phyloP scores from a whole-genome alignment of 1,139 yeast genomes.

The Hansenula lynferdii region DNA sequence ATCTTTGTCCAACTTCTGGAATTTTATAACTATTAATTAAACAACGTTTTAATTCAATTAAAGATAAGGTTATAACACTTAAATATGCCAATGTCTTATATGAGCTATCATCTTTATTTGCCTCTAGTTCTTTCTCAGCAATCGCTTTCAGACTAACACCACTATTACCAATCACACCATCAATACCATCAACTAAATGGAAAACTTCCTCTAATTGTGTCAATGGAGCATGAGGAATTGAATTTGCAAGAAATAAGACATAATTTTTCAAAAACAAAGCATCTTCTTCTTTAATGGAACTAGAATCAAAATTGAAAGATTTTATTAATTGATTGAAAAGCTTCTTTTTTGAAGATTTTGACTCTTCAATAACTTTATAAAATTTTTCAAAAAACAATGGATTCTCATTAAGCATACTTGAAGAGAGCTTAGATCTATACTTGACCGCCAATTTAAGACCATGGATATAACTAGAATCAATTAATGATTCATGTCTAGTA shows the following conservation, averaged over 20 bases:
- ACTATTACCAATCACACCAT: conserved; percentile 25
- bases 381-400: conserved; percentile 28
- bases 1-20: background rate
- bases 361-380: conserved; percentile 39
- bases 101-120: background rate
- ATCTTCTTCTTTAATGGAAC: conserved; percentile 9
- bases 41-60: background rate
- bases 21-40: background rate
- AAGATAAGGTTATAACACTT: background rate
- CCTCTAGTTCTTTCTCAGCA: conserved; percentile 20
- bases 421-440: conserved; percentile 25
- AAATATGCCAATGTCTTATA: background rate
- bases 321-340: conserved; percentile 34
- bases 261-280: conserved; percentile 24
- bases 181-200: conserved; percentile 23
- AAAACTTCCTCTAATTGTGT: conserved; percentile 39
- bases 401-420: conserved; percentile 10
- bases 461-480: conserved; percentile 59
- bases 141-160: conserved; percentile 26
- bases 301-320: conserved; percentile 29
- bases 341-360: conserved; percentile 42
- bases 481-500: conserved; percentile 65
- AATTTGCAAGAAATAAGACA: conserved; percentile 33
- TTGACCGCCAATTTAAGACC: conserved; percentile 55
- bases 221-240: conserved; percentile 27